Evolutionary conservation across 2,329 filamentous ascomycete species (phyloP), one percentile per base, ranked within the genome.

Genomic region (Neonectria sp.): DNA sequence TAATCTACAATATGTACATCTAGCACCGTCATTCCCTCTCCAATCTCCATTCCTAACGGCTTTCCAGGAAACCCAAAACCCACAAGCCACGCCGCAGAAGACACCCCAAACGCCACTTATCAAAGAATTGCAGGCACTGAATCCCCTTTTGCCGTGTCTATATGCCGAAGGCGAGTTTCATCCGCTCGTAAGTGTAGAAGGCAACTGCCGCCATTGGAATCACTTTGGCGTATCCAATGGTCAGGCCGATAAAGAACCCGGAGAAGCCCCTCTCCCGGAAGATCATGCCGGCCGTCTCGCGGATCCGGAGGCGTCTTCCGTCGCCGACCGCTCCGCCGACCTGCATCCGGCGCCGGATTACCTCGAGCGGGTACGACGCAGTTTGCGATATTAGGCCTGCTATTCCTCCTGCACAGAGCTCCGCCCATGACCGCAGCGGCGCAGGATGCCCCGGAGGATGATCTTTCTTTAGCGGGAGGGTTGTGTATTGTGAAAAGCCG

Each of bases 281-380:
- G 70, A 99, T 96, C 78, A 90, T 87, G 71, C 82, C 83, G 3
- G 91, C 91, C 1, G 95, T 97, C 82, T 98, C 95, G 17, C 84
- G 83, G 70, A 99, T 93, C 57, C 90, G 86, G 52, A 97, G 82
- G 52, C 93, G 86, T 74, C 90, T 93, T 0, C 95, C 95, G 78
- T 98, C 95, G 1, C 96, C 96, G 1, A 98, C 94, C 0, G 95
- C 95, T 12, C 95, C 96, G 55, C 94, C 93, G 15, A 99, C 96
- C 79, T 99, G 96, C 95, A 99, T 98, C 55, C 96, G 88, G 70
- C 96, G 88, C 67, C 96, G 86, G 65, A 98, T 92, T 17, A 99
- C 94, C 80, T 99, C 96, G 3, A 99, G 86, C 6, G 96, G 96
- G 79, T 99, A 99, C 17, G 95, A 97, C 0, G 92, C 90, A 0